phyloP scores from a whole-genome alignment of 2,329 filamentous ascomycete species.

The Albophoma yamanashiensis region DNA sequence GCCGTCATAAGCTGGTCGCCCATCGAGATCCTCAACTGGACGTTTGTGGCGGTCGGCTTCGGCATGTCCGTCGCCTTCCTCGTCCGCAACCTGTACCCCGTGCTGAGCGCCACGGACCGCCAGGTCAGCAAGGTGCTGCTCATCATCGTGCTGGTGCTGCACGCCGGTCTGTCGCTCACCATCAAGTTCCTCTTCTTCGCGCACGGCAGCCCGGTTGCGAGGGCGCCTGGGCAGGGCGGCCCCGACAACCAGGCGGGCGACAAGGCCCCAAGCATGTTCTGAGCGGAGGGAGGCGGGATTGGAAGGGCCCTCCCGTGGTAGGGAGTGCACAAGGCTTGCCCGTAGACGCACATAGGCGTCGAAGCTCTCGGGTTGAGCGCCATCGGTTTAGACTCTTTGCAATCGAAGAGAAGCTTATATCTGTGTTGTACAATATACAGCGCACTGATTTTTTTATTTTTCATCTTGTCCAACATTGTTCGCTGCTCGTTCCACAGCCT shows the following conservation, averaged over 20 bases:
- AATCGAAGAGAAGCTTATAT: not conserved
- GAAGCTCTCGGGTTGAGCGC: not conserved
- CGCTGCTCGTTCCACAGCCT: not conserved
- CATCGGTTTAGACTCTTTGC: not conserved
- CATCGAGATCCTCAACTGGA: constrained; percentile 79
- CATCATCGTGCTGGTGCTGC: constrained; percentile 71
- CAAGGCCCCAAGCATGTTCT: constrained; percentile 11
- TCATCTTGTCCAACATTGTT: not conserved
- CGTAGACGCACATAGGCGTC: not conserved
- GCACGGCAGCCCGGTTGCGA: constrained; percentile 46
- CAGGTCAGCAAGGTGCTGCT: constrained; percentile 85
- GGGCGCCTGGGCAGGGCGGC: constrained; percentile 23
- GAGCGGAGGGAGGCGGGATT: not conserved
- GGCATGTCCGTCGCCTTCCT: constrained; percentile 75
- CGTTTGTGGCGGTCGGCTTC: constrained; percentile 82
- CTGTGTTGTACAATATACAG: constrained; percentile 7
- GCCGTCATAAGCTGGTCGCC: constrained; percentile 86
- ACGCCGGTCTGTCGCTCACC: constrained; percentile 81
- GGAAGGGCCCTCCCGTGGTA: constrained; percentile 2
- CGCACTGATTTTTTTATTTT: constrained; percentile 7
- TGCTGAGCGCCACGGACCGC: constrained; percentile 83
- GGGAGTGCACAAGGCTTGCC: not conserved
- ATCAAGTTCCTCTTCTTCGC: constrained; percentile 98
- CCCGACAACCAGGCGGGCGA: constrained; percentile 11
- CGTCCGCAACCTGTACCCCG: constrained; percentile 77